Base-by-base conservation (phyloP, 768 basidiomycete species). In the Rubroboletus pulcherrimus region DNA sequence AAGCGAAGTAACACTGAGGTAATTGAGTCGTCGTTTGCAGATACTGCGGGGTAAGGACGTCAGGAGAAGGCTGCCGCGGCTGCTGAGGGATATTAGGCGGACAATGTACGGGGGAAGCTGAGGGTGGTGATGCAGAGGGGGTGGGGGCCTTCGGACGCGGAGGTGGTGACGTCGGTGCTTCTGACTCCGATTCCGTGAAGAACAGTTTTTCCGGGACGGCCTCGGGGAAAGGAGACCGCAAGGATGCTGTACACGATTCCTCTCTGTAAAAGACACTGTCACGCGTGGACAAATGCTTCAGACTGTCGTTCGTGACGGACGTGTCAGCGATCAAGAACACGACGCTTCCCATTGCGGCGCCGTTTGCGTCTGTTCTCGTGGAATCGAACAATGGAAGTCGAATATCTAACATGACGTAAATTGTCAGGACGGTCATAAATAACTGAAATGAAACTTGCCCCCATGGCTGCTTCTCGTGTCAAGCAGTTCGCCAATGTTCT, bases 301-400 rank as follows among this genome's bases (percentile, higher is more conserved):
- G 43, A 50, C 42, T 54, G 19, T 59, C 65, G 33, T 54, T 60
- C 24, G 56, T 38, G 40, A 58, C 51, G 49, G 59, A 53, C 45
- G 54, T 55, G 57, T 53, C 58, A 56, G 35, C 48, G 55, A 70
- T 66, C 57, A 57, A 57, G 55, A 70, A 64, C 51, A 59, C 61
- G 55, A 69, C 52, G 59, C 57, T 64, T 66, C 68, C 68, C 58
- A 58, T 58, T 58, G 58, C 60, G 37, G 57, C 64, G 56, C 58
- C 59, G 64, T 58, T 64, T 64, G 54, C 21, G 58, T 69, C 66
- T 57, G 68, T 53, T 68, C 50, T 70, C 46, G 59, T 64, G 63
- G 64, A 62, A 62, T 68, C 61, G 55, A 62, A 69, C 62, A 69
- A 70, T 70, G 68, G 68, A 69, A 69, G 68, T 26, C 54, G 66